Conservation (phyloP, 2,329 filamentous ascomycete species). For the Xylariaceae sp. region DNA sequence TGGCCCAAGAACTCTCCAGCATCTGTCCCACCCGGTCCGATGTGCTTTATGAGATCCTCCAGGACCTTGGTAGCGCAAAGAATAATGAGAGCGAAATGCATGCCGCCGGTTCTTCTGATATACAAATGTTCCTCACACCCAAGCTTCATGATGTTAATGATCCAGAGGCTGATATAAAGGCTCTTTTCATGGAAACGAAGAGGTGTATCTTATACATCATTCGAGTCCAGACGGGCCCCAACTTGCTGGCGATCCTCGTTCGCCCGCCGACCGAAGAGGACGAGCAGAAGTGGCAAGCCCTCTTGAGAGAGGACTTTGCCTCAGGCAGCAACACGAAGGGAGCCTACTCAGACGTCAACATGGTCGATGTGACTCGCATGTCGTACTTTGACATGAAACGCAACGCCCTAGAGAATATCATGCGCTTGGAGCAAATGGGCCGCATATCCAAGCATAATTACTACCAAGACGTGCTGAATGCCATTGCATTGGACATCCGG, state of each 20-base stretch:
- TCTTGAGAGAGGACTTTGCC: conserved; percentile 78
- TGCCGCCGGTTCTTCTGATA: conserved; percentile 80
- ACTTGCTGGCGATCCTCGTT: conserved; percentile 91
- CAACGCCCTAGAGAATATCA: conserved; percentile 88
- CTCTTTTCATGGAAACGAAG: conserved; percentile 97
- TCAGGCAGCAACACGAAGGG: conserved; percentile 66
- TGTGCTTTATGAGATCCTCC: conserved; percentile 82
- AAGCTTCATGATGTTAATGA: conserved; percentile 89
- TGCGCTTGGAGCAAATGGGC: conserved; percentile 79
- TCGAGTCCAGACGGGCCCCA: conserved; percentile 84
- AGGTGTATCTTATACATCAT: conserved; percentile 97
- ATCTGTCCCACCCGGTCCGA: conserved; percentile 83
- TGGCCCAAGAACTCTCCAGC: conserved; percentile 70
- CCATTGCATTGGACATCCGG: conserved; percentile 92
- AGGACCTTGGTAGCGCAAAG: conserved; percentile 92
- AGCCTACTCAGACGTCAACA: conserved; percentile 84
- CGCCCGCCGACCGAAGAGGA: conserved; percentile 85
- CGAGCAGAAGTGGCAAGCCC: conserved; percentile 77
- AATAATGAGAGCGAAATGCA: conserved; percentile 92
- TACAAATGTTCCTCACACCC: conserved; percentile 83
- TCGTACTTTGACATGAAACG: conserved; percentile 89
- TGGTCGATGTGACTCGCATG: conserved; percentile 86
- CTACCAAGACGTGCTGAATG: conserved; percentile 97
- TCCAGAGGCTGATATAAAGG: conserved; percentile 85
- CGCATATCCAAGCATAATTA: conserved; percentile 86